Percentiles rank a stretch among this genome's conserved stretches.
These are phyloP conservation scores for Abrus pulchellus DNA, from an alignment of 306 rosid species.

Conservation along the genomic window DNA sequence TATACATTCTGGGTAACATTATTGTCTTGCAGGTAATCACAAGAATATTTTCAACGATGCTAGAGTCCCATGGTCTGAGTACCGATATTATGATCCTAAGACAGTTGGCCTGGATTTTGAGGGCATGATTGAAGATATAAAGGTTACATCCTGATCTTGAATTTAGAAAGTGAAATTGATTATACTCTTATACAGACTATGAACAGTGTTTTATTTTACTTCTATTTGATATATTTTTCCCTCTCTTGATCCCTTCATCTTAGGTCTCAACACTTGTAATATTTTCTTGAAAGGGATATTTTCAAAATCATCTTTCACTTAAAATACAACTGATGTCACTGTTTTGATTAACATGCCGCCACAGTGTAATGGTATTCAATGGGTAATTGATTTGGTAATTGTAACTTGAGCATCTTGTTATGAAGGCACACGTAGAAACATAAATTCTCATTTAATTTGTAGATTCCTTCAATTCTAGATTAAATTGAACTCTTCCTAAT, in stretches of 20 bases:
- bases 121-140: slow-evolving; percentile 91
- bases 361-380: slow-evolving; percentile 27
- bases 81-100: slow-evolving; percentile 88
- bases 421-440: slow-evolving; percentile 23
- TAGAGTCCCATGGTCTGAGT: slow-evolving; percentile 94
- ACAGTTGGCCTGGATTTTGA: slow-evolving; percentile 99
- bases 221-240: background rate
- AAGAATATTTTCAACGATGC: slow-evolving; percentile 96
- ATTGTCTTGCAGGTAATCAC: slow-evolving; percentile 81
- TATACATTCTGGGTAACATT: slow-evolving; percentile 7
- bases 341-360: slow-evolving; percentile 37
- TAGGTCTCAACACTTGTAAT: slow-evolving; percentile 4
- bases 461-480: slow-evolving; percentile 26
- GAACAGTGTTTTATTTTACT: slow-evolving; percentile 17
- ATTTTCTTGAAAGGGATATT: slow-evolving; percentile 28
- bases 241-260: slow-evolving; percentile 2
- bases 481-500: slow-evolving; percentile 22
- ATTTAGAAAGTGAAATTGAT: slow-evolving; percentile 20
- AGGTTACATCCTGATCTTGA: slow-evolving; percentile 61
- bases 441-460: slow-evolving; percentile 8
- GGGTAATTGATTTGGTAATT: slow-evolving; percentile 25
- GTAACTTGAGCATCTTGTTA: slow-evolving; percentile 22
- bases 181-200: slow-evolving; percentile 21
- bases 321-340: slow-evolving; percentile 18
- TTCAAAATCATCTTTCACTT: slow-evolving; percentile 17